phyloP scores from a whole-genome alignment of 176 grass and related monocot species.

The Oryza rufipogon region DNA sequence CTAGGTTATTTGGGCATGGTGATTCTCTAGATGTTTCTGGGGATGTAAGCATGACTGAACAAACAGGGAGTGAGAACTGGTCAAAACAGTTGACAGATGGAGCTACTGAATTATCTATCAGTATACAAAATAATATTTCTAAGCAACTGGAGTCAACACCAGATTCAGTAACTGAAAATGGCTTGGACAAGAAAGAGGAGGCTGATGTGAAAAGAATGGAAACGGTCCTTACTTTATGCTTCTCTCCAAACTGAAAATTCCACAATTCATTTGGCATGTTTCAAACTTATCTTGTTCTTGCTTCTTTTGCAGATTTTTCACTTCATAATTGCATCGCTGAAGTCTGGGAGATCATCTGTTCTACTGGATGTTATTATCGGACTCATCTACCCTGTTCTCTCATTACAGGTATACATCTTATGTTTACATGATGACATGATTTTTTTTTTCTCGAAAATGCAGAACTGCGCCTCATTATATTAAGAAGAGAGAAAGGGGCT shows the following conservation, averaged over 20 bases:
- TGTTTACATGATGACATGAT: conserved; percentile 13
- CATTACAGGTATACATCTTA: conserved; percentile 71
- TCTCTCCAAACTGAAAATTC: conserved; percentile 15
- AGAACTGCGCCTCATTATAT: too few species aligned
- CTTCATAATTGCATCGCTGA: conserved; percentile 86
- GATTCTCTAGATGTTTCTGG: conserved; percentile 27
- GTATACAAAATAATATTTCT: conserved; percentile 72
- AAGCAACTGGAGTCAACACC: conserved; percentile 56
- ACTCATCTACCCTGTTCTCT: conserved; percentile 80
- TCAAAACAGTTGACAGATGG: conserved; percentile 67
- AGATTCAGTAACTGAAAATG: conserved; percentile 53
- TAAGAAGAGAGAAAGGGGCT: too few species aligned
- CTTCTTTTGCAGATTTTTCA: conserved; percentile 83
- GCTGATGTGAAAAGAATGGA: conserved; percentile 78
- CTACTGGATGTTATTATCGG: conserved; percentile 75
- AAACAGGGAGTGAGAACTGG: conserved; percentile 66
- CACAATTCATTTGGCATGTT: conserved; percentile 29
- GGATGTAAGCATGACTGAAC: conserved; percentile 57
- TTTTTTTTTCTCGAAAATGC: neutral
- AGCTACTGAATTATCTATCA: conserved; percentile 71
- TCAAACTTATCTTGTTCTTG: conserved; percentile 33
- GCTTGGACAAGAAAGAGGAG: conserved; percentile 48
- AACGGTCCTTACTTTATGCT: conserved; percentile 60
- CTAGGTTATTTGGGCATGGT: conserved; percentile 37
- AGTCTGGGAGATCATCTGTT: conserved; percentile 89